Conservation (phyloP, 2,329 filamentous ascomycete genomes). For the Verticillium klebahnii region DNA sequence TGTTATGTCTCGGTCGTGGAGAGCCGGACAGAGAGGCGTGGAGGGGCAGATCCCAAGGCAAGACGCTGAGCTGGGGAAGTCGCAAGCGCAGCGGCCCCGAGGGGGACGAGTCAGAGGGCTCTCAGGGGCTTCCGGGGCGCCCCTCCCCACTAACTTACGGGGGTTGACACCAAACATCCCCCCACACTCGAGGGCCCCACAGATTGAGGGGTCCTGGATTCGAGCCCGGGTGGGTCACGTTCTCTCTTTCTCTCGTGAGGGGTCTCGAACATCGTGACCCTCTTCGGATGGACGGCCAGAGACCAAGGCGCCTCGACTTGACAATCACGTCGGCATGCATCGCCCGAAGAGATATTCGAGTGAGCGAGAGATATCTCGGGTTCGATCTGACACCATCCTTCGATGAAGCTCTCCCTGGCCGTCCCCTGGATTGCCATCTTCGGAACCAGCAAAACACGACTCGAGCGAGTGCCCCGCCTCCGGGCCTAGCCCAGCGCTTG, state of each 20-base stretch:
- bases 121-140: background rate
- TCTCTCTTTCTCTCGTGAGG: background rate
- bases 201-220: background rate
- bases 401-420: background rate
- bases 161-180: background rate
- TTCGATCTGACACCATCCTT: background rate
- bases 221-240: background rate
- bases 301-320: background rate
- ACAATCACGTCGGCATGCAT: background rate
- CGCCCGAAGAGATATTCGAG: no score
- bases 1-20: no score
- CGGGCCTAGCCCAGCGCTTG: background rate
- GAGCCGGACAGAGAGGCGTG: no score
- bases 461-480: background rate
- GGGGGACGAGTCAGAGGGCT: background rate
- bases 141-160: background rate
- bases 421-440: slow-evolving; percentile 13
- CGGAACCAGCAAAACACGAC: slow-evolving; percentile 5
- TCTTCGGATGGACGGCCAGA: background rate
- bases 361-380: no score
- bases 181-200: background rate
- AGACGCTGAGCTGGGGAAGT: background rate
- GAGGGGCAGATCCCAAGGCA: no score
- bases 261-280: background rate
- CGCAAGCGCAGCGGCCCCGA: background rate